Evolutionary conservation across 208 protist species (phyloP), one percentile per base, ranked within the genome.

Genomic region (Histomonas meleagridis): DNA sequence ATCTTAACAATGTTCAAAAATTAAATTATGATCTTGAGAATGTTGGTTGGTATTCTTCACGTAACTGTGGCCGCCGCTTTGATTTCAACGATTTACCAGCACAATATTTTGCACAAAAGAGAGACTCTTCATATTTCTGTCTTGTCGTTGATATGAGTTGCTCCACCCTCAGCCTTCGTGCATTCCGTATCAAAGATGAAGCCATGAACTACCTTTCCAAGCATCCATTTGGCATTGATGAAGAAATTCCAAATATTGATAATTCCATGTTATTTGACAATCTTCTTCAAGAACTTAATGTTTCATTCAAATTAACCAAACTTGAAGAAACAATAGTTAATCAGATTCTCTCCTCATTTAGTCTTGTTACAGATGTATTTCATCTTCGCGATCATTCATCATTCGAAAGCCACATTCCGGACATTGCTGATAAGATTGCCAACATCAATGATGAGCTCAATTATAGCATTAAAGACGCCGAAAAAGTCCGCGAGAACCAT

Each of bases 1-100:
- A 86, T 86, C 16, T 86, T 5, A 14, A 55, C 26, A 2, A 51
- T 57, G 7, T 55, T n/a, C 51, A 86, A 55, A 21, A 43, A 51
- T 86, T 86, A 51, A 53, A 86, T n/a, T 51, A 18, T 48, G 76
- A 86, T 86, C n/a, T 57, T n/a, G 76, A 86, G 55, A 43, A 86
- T n/a, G 76, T 86, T 48, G 76, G 76, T 18, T 48, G 76, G 40
- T 86, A 86, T 46, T 57, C 76, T 57, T 86, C 76, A 14, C 76
- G 32, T 16, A 86, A 55, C 38, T 43, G 43, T 55, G 76, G 76
- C n/a, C 40, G 76, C 55, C 76, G 76, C 38, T 51, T 86, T 38
- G 14, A 86, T 35, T 86, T 86, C 76, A 43, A 46, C 7, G 76
- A 86, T 86, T 49, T 86, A 14, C 51, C 51, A 18, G 14, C 18